These are phyloP conservation scores for Breviolum minutum DNA, from an alignment of 73 alveolate genomes.

Conservation along the genomic window DNA sequence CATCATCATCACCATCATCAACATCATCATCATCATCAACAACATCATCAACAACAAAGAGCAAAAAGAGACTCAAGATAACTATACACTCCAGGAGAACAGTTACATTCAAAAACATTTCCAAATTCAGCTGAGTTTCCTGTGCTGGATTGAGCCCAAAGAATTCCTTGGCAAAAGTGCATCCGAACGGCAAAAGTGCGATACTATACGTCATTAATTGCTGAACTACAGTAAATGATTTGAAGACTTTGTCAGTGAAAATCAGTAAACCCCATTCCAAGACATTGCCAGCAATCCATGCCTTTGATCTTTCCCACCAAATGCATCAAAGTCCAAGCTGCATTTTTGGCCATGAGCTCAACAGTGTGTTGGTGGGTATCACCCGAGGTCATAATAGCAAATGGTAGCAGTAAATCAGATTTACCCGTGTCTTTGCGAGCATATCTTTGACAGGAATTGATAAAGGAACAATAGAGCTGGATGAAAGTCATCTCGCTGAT, in stretches of 20 bases:
- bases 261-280: too few relatives aligned
- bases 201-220: too few relatives aligned
- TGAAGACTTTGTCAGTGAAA: too few relatives aligned
- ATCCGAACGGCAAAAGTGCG: too few relatives aligned
- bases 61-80: too few relatives aligned
- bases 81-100: too few relatives aligned
- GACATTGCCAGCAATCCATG: too few relatives aligned
- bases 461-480: conserved; percentile 68
- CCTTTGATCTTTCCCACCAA: not conserved
- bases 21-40: too few relatives aligned
- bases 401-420: conserved; percentile 97
- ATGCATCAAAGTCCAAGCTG: not conserved
- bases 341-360: conserved; percentile 96
- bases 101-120: not conserved
- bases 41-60: too few relatives aligned
- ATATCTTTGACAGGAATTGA: conserved; percentile 94
- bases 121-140: not conserved
- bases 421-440: conserved; percentile 96
- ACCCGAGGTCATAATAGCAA: conserved; percentile 99
- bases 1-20: too few relatives aligned
- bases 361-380: conserved; percentile 99
- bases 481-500: conserved; percentile 97
- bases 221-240: too few relatives aligned
- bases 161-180: conserved; percentile 1
- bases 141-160: conserved; percentile 30